These are phyloP conservation scores for Cadophora malorum DNA, from an alignment of 2,329 filamentous ascomycete genomes.

Conservation along the genomic window DNA sequence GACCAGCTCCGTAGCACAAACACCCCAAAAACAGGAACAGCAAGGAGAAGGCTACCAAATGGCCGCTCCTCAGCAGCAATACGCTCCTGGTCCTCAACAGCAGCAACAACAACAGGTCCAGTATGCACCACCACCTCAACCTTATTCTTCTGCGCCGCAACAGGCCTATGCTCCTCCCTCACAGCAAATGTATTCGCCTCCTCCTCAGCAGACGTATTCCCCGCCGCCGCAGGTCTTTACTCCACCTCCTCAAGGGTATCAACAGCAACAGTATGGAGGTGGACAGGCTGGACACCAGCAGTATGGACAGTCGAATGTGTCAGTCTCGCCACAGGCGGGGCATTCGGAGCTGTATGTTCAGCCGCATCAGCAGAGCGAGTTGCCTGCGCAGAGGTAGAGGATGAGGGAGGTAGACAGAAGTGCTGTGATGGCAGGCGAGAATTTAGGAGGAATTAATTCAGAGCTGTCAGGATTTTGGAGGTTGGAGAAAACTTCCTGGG, in stretches of 20 bases:
- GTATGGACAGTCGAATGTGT: conserved; percentile 6
- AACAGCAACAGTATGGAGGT: neutral
- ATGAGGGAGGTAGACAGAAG: neutral
- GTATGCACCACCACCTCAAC: neutral
- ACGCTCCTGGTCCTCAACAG: neutral
- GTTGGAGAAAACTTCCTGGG: too few relatives aligned
- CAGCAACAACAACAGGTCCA: conserved; percentile 12
- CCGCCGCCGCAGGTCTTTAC: conserved; percentile 6
- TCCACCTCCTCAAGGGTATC: conserved; percentile 6
- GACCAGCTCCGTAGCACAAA: neutral
- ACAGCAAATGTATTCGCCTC: conserved; percentile 16
- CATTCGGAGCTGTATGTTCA: conserved; percentile 6
- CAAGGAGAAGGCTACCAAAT: conserved; percentile 27
- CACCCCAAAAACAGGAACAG: conserved; percentile 22
- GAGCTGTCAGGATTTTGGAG: neutral
- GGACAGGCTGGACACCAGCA: neutral
- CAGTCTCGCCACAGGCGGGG: neutral
- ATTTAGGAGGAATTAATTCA: too few relatives aligned
- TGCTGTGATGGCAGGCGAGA: neutral
- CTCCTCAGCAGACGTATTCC: conserved; percentile 12
- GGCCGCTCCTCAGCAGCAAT: conserved; percentile 21
- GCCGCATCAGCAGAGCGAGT: conserved; percentile 6
- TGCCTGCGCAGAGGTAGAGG: conserved; percentile 6
- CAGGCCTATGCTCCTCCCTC: neutral
- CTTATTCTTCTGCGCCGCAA: conserved; percentile 5